Evolutionary conservation across 2,329 filamentous ascomycete species (phyloP), one percentile per base, ranked within the genome.

Genomic region (Cytospora paraplurivora): DNA sequence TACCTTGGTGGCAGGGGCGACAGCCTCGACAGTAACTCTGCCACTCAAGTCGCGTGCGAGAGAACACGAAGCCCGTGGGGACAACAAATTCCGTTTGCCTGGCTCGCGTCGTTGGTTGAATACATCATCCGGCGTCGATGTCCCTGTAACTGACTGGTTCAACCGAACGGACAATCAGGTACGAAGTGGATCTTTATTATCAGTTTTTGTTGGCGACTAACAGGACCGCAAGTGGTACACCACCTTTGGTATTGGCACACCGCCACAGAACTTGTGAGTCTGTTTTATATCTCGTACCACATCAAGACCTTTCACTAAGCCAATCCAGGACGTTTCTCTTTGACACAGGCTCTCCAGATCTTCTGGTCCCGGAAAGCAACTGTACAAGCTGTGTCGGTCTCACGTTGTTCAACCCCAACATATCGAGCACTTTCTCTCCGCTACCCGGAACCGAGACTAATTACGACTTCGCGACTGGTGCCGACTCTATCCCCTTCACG

Each of bases 401-500:
- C 53, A 62, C 54, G 3, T 59, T 71, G 1, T 76, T 74, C 62
- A 66, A 75, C 38, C 67, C 71, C 1, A 56, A 53, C 56, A 56
- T 66, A 13, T 76, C 75, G 1, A 67, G 59, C 56, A 73, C 73
- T 4, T 77, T 72, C 60, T 69, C 67, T 1, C 21, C 62, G 4
- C 51, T 67, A 4, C 72, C 72, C 0, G 70, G 70, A 12, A 37
- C 67, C 11, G 13, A 55, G 0, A 44, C 64, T 2, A 34, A 66
- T 12, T 55, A 68, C 5, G 37, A 60, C 10, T 77, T 72, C 62
- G 64, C 64, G 27, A 72, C 70, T 0, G 73, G 72, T n/a, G 69
- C 69, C 15, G 69, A 73, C 54, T 72, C 73, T 1, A 68, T 69
- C 11, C 70, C 73, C 0, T 67, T 72, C 37, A 50, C 62, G 13